phyloP scores from a whole-genome alignment of 768 basidiomycete genomes.

The Exidia glandulosa region DNA sequence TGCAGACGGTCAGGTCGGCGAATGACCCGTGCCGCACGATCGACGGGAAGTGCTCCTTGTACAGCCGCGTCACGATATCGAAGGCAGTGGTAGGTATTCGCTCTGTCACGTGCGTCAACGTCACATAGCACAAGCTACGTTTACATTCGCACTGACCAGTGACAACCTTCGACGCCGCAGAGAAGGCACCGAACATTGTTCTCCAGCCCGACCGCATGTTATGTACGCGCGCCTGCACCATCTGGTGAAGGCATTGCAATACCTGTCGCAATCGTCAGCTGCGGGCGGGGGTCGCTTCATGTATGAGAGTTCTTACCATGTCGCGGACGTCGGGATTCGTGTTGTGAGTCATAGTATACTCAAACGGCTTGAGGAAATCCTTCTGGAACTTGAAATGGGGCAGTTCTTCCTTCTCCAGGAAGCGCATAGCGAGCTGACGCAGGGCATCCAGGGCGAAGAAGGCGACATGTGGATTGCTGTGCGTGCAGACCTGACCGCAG shows the following conservation, averaged over 20 bases:
- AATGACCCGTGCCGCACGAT: constrained; percentile 92
- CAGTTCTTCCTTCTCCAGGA: constrained; percentile 96
- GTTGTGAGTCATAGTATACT: constrained; percentile 96
- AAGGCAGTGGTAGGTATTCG: constrained; percentile 89
- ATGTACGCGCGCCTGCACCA: constrained; percentile 90
- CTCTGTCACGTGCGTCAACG: constrained; percentile 35
- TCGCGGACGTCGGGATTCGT: constrained; percentile 91
- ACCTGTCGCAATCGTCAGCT: constrained; percentile 39
- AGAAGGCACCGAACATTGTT: constrained; percentile 98
- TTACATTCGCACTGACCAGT: constrained; percentile 47
- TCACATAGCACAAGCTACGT: not conserved
- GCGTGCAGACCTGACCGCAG: constrained; percentile 94
- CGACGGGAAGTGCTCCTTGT: constrained; percentile 80
- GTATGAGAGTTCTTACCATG: constrained; percentile 59
- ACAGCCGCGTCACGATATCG: constrained; percentile 86
- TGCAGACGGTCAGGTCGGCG: constrained; percentile 90
- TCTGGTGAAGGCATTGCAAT: constrained; percentile 94
- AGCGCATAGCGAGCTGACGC: constrained; percentile 94
- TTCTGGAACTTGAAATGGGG: constrained; percentile 99
- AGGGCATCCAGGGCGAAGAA: constrained; percentile 96
- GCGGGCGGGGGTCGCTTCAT: constrained; percentile 3
- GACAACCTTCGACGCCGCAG: constrained; percentile 85
- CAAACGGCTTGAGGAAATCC: constrained; percentile 96
- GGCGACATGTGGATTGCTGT: constrained; percentile 91
- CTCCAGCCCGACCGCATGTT: constrained; percentile 98